phyloP scores from a whole-genome alignment of 2,329 filamentous ascomycete species.

The Exutisphaerella laricina region DNA sequence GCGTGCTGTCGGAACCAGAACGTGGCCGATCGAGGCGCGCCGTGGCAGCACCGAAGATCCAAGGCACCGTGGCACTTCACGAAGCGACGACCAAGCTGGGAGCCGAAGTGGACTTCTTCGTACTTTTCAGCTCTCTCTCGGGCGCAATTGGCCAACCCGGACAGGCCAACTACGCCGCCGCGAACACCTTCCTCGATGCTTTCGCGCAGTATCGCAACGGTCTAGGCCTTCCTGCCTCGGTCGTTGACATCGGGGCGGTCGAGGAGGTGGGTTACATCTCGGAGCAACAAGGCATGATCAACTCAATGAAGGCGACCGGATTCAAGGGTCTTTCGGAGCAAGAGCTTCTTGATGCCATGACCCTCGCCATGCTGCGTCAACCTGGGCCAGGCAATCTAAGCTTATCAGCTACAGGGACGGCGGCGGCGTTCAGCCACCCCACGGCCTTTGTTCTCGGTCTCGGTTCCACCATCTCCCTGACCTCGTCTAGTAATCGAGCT shows the following conservation, averaged over 20 bases:
- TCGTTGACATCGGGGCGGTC: conserved; percentile 51
- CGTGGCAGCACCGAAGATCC: conserved; percentile 1
- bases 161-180: conserved; percentile 55
- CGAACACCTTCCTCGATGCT: conserved; percentile 32
- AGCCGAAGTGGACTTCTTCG: conserved; percentile 8
- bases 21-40: too few species aligned
- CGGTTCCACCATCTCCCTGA: not conserved
- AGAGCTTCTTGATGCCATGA: not conserved
- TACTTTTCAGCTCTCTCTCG: conserved; percentile 40
- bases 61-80: conserved; percentile 41
- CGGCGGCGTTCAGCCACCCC: not conserved
- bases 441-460: not conserved
- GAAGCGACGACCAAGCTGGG: conserved; percentile 25
- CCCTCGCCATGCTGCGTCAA: not conserved
- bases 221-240: conserved; percentile 41
- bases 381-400: not conserved
- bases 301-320: not conserved
- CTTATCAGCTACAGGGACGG: not conserved
- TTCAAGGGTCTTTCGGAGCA: not conserved
- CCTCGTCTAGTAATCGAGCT: not conserved
- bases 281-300: not conserved
- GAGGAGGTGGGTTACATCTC: conserved; percentile 37
- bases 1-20: too few species aligned
- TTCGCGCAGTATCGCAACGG: conserved; percentile 36
- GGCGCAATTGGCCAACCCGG: conserved; percentile 53